phyloP scores from a whole-genome alignment of 2,329 filamentous ascomycete genomes.

The Aspergillus hiratsukae region DNA sequence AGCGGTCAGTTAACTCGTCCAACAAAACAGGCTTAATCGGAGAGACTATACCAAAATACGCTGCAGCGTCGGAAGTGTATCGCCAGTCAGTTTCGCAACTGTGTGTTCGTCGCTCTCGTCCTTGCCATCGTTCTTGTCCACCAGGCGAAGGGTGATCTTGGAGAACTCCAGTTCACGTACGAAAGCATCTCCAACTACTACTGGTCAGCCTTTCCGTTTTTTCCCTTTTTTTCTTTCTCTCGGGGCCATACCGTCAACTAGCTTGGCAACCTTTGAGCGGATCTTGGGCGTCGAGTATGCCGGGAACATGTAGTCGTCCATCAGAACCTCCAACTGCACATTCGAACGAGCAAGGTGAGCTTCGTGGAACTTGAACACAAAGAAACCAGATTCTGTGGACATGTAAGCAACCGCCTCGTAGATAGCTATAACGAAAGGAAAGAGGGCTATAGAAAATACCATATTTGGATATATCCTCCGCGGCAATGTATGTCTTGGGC shows the following conservation, averaged over 20 bases:
- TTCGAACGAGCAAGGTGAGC: constrained; percentile 74
- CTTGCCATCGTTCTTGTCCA: constrained; percentile 72
- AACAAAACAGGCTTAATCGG: not conserved
- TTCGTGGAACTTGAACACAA: constrained; percentile 93
- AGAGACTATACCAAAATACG: constrained; percentile 68
- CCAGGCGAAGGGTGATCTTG: constrained; percentile 79
- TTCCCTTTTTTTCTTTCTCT: too few relatives aligned
- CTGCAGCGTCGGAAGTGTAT: constrained; percentile 81
- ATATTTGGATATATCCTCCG: constrained; percentile 76
- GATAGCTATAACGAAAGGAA: not conserved
- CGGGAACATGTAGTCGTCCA: constrained; percentile 92
- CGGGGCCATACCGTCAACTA: constrained; percentile 67
- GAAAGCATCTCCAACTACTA: constrained; percentile 76
- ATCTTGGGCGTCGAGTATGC: constrained; percentile 79
- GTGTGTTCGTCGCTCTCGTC: constrained; percentile 66
- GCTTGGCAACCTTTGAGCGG: constrained; percentile 62
- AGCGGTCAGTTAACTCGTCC: constrained; percentile 4
- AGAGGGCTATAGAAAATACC: constrained; percentile 43
- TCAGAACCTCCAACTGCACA: constrained; percentile 77
- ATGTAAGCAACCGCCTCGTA: not conserved
- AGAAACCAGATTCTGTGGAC: constrained; percentile 70
- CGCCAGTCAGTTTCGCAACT: constrained; percentile 76
- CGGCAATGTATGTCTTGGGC: constrained; percentile 72
- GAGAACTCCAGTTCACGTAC: constrained; percentile 97
- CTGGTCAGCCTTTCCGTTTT: constrained; percentile 19